phyloP scores from a whole-genome alignment of 2,329 filamentous ascomycete genomes.

The Tothia fuscella region DNA sequence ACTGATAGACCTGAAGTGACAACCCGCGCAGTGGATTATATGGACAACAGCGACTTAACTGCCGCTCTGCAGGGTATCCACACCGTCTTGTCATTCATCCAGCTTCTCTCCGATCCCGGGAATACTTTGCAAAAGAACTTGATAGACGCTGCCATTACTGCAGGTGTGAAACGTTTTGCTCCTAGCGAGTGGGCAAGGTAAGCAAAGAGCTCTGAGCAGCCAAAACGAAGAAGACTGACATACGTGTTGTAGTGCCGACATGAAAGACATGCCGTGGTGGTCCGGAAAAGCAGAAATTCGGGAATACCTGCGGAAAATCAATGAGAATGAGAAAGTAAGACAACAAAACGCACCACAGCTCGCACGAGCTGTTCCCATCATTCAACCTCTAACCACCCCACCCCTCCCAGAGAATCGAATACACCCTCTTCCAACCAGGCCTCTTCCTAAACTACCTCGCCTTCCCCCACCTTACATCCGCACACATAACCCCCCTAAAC shows the following conservation, averaged over 20 bases:
- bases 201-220: conserved; percentile 10
- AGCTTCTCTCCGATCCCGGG: conserved; percentile 21
- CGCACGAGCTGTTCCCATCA: too few species aligned
- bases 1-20: conserved; percentile 20
- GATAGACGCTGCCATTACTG: conserved; percentile 28
- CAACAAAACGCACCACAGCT: too few species aligned
- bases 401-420: conserved; percentile 36
- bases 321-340: conserved; percentile 33
- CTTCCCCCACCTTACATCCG: conserved; percentile 35
- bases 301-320: conserved; percentile 40
- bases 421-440: conserved; percentile 44
- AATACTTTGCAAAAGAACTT: conserved; percentile 18
- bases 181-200: conserved; percentile 26
- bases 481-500: conserved; percentile 31
- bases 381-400: background rate
- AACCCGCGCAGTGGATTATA: conserved; percentile 36
- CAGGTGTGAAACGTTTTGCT: conserved; percentile 30
- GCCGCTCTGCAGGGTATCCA: conserved; percentile 34
- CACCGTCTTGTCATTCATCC: conserved; percentile 43
- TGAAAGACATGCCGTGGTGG: conserved; percentile 36
- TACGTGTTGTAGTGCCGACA: conserved; percentile 21
- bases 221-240: too few species aligned
- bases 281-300: conserved; percentile 38
- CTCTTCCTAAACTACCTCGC: conserved; percentile 45
- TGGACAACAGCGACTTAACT: conserved; percentile 26